Percentiles rank a stretch among this genome's conserved stretches.
These are phyloP conservation scores for Pythium guiyangense DNA, from an alignment of 352 stramenopile species.

Conservation along the genomic window DNA sequence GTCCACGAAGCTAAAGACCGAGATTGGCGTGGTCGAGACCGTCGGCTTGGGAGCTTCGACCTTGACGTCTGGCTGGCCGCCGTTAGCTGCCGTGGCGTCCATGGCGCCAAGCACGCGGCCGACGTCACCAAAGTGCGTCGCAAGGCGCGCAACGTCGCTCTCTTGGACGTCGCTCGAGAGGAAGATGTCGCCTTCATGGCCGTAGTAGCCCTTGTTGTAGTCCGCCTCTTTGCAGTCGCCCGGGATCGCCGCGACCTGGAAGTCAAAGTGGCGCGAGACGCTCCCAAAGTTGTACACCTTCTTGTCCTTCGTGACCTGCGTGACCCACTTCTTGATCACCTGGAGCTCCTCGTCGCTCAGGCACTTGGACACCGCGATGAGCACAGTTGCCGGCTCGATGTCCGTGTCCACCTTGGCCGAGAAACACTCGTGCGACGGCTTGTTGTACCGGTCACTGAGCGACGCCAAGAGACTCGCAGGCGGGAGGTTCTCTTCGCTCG, in stretches of 20 bases:
- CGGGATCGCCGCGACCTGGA: slow-evolving; percentile 15
- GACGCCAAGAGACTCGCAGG: slow-evolving; percentile 8
- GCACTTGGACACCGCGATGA: slow-evolving; percentile 60
- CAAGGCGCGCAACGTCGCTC: slow-evolving; percentile 7
- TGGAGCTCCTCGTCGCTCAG: slow-evolving; percentile 27
- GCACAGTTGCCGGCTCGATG: slow-evolving; percentile 15
- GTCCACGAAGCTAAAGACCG: slow-evolving; percentile 16
- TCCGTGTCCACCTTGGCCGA: slow-evolving; percentile 4
- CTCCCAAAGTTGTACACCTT: slow-evolving; percentile 13
- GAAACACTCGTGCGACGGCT: slow-evolving; percentile 6
- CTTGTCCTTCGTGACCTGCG: slow-evolving; percentile 12
- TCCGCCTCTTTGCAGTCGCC: slow-evolving; percentile 28
- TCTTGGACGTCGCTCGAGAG: slow-evolving; percentile 8
- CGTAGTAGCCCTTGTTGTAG: slow-evolving; percentile 5
- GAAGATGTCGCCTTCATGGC: slow-evolving; percentile 5
- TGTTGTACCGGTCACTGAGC: slow-evolving; percentile 1
- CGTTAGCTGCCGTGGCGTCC: background rate
- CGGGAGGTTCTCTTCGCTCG: slow-evolving; percentile 8
- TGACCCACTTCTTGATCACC: slow-evolving; percentile 45
- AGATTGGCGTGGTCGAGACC: background rate
- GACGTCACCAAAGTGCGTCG: slow-evolving; percentile 1
- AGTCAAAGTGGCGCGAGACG: slow-evolving; percentile 7
- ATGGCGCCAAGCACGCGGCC: slow-evolving; percentile 7
- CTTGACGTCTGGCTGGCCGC: background rate
- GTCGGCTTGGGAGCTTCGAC: background rate